Conservation (phyloP, 169 alveolate species). For the Theileria orientalis region DNA sequence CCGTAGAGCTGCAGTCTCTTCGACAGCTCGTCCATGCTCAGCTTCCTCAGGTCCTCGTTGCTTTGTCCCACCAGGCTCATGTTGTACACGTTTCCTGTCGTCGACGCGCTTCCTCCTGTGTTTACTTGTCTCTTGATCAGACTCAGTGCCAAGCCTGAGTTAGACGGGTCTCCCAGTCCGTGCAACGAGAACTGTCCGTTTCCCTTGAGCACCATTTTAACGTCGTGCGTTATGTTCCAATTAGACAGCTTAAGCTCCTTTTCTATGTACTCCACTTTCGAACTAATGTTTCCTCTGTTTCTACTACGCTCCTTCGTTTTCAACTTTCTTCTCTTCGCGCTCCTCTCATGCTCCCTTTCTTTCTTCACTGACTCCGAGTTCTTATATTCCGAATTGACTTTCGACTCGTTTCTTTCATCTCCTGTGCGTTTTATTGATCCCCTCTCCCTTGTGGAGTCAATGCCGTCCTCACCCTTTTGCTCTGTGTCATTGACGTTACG, state of each 20-base stretch:
- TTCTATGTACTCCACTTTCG: conserved; percentile 71
- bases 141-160: conserved; percentile 85
- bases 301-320: conserved; percentile 9
- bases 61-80: background rate
- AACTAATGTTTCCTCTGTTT: conserved; percentile 13
- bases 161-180: conserved; percentile 86
- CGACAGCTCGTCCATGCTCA: conserved; percentile 82
- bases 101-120: conserved; percentile 24
- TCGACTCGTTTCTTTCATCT: no score
- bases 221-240: conserved; percentile 83
- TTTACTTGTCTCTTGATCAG: conserved; percentile 71
- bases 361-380: no score
- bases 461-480: no score
- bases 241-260: conserved; percentile 80
- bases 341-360: no score
- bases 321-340: background rate
- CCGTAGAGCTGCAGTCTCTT: conserved; percentile 80
- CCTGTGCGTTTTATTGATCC: no score
- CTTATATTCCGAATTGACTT: no score
- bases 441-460: no score
- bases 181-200: conserved; percentile 78
- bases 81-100: conserved; percentile 29
- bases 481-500: no score
- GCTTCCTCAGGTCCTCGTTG: conserved; percentile 83
- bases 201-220: conserved; percentile 78